Conservation (phyloP, 2,329 filamentous ascomycete genomes). For the Neoarthrinium moseri region DNA sequence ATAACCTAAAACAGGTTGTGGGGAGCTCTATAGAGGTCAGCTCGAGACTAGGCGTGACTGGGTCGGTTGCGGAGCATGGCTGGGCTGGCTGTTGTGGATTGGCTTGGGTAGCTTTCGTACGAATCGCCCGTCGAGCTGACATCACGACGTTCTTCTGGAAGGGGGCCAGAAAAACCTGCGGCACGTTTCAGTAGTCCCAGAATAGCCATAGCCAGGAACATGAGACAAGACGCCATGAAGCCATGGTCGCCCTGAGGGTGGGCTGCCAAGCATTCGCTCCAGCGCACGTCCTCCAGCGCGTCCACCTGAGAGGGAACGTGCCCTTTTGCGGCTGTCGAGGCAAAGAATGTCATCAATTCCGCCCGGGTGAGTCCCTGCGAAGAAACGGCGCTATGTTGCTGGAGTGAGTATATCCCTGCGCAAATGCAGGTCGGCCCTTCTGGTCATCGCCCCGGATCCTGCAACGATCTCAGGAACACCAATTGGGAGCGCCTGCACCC, state of each 20-base stretch:
- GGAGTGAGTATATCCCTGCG: neutral
- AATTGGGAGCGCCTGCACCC: neutral
- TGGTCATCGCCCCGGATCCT: too few species aligned
- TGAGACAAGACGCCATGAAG: constrained; percentile 1
- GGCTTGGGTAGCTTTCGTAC: too few species aligned
- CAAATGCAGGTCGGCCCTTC: constrained; percentile 3
- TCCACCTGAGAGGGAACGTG: neutral
- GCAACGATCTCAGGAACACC: neutral
- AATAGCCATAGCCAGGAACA: too few species aligned
- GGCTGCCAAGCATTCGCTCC: constrained; percentile 6
- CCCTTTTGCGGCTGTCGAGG: neutral
- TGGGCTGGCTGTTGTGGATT: too few species aligned
- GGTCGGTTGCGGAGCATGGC: neutral
- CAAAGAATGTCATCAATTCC: too few species aligned
- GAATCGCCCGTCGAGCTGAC: too few species aligned
- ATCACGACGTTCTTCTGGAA: constrained; percentile 9
- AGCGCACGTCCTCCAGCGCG: neutral
- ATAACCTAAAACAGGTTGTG: constrained; percentile 3
- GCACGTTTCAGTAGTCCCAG: too few species aligned
- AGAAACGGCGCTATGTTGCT: too few species aligned
- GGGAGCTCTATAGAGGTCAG: neutral
- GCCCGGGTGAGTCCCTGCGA: too few species aligned
- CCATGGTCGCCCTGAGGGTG: constrained; percentile 1
- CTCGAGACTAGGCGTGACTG: neutral
- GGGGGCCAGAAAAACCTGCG: constrained; percentile 8